Conservation (phyloP, 1,284 basidiomycete species). For the Pascua sp. region DNA sequence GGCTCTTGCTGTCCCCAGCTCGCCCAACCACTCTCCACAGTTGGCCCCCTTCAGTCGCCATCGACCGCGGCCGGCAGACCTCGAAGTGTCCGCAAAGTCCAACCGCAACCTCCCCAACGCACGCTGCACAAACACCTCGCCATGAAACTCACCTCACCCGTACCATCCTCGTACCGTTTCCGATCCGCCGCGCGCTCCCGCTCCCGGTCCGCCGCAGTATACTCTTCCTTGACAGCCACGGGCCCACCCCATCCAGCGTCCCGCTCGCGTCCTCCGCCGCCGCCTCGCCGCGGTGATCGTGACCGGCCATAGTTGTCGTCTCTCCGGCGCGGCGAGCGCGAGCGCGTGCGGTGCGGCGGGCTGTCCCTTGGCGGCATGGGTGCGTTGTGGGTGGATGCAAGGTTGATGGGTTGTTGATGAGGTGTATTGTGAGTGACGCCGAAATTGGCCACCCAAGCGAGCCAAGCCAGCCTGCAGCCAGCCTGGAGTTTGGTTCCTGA, state of each 20-base stretch:
- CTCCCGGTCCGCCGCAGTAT: slow-evolving; percentile 32
- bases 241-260: slow-evolving; percentile 3
- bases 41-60: too few relatives aligned
- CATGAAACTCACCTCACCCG: slow-evolving; percentile 11
- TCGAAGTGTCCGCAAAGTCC: too few relatives aligned
- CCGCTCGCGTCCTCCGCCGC: slow-evolving; percentile 5
- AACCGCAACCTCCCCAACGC: too few relatives aligned
- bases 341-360: slow-evolving; percentile 10
- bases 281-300: slow-evolving; percentile 7
- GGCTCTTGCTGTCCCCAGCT: background rate
- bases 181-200: slow-evolving; percentile 37
- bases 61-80: too few relatives aligned
- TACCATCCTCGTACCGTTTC: slow-evolving; percentile 37
- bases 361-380: slow-evolving; percentile 10
- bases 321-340: slow-evolving; percentile 13
- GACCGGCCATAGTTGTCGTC: background rate
- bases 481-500: too few relatives aligned
- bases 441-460: too few relatives aligned
- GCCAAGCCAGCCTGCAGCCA: too few relatives aligned
- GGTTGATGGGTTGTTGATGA: background rate
- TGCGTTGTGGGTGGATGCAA: background rate
- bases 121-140: too few relatives aligned
- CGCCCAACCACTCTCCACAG: too few relatives aligned
- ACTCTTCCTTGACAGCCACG: background rate
- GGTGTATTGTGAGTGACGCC: too few relatives aligned